These are phyloP conservation scores for Cytospora schulzeri DNA, from an alignment of 2,329 filamentous ascomycete species.

Conservation along the genomic window DNA sequence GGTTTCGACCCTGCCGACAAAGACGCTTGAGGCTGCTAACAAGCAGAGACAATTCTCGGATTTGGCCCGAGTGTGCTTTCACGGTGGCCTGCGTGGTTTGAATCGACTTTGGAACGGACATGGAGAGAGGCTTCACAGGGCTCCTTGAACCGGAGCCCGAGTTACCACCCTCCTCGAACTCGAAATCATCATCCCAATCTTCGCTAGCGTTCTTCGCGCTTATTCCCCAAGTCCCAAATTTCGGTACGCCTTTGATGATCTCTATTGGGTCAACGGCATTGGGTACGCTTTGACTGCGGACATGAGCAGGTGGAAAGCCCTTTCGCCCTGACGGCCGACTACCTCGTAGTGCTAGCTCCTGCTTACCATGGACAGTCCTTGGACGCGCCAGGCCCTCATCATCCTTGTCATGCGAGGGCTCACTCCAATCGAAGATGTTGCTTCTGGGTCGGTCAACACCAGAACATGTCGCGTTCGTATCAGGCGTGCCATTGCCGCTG, in stretches of 20 bases:
- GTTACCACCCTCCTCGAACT: conserved; percentile 59
- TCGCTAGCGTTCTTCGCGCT: conserved; percentile 80
- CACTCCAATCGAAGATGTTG: conserved; percentile 79
- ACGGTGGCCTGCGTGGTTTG: conserved; percentile 81
- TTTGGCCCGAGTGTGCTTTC: conserved; percentile 79
- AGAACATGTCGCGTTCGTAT: conserved; percentile 38
- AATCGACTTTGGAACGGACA: conserved; percentile 79
- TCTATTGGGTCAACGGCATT: conserved; percentile 66
- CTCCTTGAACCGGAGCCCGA: conserved; percentile 38
- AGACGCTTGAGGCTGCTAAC: conserved; percentile 84
- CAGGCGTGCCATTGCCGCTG: conserved; percentile 48
- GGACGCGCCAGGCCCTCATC: conserved; percentile 65
- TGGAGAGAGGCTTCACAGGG: conserved; percentile 45
- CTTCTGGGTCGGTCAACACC: conserved; percentile 58
- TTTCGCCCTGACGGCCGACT: conserved; percentile 69
- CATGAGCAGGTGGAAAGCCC: conserved; percentile 68
- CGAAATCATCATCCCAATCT: conserved; percentile 90
- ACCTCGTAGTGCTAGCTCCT: conserved; percentile 69
- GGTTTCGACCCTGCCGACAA: conserved; percentile 67
- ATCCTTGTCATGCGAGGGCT: conserved; percentile 65
- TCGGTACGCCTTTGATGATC: conserved; percentile 57
- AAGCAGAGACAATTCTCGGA: conserved; percentile 76
- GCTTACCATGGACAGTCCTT: conserved; percentile 76
- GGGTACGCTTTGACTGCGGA: conserved; percentile 81
- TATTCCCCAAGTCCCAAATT: conserved; percentile 81